Percentiles rank a stretch among this genome's conserved stretches.
Evolutionary conservation across 176 grass and related monocot species (phyloP).

Genomic region (Juncus inflexus): DNA sequence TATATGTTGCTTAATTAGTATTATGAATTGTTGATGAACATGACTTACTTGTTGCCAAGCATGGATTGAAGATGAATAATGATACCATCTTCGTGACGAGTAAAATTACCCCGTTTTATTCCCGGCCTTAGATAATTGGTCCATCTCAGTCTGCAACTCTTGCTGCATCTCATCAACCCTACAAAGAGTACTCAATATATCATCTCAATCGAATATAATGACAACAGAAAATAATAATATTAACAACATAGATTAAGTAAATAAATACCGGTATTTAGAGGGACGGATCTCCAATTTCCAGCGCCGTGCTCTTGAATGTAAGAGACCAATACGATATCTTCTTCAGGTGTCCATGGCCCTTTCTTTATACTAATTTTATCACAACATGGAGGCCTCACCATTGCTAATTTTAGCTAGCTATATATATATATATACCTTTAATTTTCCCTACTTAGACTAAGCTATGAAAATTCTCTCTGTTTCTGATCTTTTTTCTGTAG

Average conservation of each 20-base stretch:
- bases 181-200: not conserved
- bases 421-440: too few relatives aligned
- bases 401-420: slow-evolving; percentile 20
- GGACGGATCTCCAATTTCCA: slow-evolving; percentile 80
- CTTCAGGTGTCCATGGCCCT: slow-evolving; percentile 91
- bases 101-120: slow-evolving; percentile 31
- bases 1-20: not conserved
- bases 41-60: slow-evolving; percentile 27
- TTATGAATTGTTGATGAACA: not conserved
- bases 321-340: slow-evolving; percentile 86
- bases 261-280: slow-evolving; percentile 44
- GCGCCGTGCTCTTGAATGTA: slow-evolving; percentile 87
- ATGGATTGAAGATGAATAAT: slow-evolving; percentile 28
- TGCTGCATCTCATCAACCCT: slow-evolving; percentile 29
- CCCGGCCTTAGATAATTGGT: slow-evolving; percentile 29
- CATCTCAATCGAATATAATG: slow-evolving; percentile 14
- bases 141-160: slow-evolving; percentile 33
- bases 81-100: slow-evolving; percentile 22
- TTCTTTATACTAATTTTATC: slow-evolving; percentile 87
- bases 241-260: not conserved
- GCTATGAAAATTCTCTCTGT: not conserved
- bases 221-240: slow-evolving; percentile 4
- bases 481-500: not conserved
- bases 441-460: not conserved
- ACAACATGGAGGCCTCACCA: slow-evolving; percentile 93